phyloP scores from a whole-genome alignment of 306 rosid species.

The Ochetophila trinervis region DNA sequence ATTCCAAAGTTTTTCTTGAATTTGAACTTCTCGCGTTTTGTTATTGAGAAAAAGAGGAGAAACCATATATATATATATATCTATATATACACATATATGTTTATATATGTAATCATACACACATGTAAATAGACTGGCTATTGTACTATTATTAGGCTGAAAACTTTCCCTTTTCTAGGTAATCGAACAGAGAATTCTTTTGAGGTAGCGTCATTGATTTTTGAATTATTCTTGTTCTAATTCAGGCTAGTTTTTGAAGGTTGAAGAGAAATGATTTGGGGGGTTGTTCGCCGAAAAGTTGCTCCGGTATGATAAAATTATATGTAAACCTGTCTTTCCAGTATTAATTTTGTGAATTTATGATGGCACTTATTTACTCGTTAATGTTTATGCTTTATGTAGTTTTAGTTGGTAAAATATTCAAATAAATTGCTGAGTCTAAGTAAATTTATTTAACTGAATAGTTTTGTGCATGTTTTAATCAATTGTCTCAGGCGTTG shows the following conservation, averaged over 20 bases:
- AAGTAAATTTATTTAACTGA: not conserved
- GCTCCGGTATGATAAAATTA: slow-evolving; percentile 25
- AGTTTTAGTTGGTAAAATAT: not conserved
- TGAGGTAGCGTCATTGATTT: not conserved
- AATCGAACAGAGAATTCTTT: not conserved
- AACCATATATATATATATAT: not conserved
- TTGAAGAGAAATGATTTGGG: slow-evolving; percentile 39
- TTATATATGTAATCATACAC: too few relatives aligned
- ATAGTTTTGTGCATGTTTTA: slow-evolving; percentile 9
- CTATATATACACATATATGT: not conserved
- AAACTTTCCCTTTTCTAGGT: not conserved
- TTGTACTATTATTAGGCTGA: not conserved
- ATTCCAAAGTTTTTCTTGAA: not conserved
- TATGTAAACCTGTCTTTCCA: not conserved
- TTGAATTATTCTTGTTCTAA: not conserved
- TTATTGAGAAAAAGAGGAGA: not conserved
- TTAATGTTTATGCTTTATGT: slow-evolving; percentile 5
- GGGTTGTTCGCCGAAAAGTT: slow-evolving; percentile 42
- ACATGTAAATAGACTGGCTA: not conserved
- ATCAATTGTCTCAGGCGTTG: slow-evolving; percentile 27
- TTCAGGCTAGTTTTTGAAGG: slow-evolving; percentile 15
- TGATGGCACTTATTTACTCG: not conserved
- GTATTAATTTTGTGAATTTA: not conserved
- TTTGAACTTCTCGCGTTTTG: not conserved
- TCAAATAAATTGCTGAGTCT: not conserved